These are phyloP conservation scores for Adansonia grandidieri DNA, from an alignment of 441 rosid species.

Conservation along the genomic window DNA sequence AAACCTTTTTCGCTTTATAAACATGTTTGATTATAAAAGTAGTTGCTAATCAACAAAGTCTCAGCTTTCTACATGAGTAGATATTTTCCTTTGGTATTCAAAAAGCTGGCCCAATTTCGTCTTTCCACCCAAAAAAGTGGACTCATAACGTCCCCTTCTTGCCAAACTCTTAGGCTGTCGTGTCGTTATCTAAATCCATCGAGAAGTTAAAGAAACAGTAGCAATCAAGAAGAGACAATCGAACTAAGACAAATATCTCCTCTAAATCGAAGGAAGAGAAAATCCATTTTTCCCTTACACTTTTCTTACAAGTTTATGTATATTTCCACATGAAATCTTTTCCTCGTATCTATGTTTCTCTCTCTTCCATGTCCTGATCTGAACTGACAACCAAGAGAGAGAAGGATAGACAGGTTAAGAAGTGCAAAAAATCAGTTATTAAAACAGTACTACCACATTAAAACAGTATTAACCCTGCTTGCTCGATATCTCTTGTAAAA, in stretches of 20 bases:
- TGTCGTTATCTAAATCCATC: not conserved
- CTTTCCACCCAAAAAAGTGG: not conserved
- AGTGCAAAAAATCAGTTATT: conserved; percentile 18
- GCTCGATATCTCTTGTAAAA: conserved; percentile 1
- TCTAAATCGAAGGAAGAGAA: not conserved
- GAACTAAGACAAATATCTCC: not conserved
- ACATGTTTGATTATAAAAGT: not conserved
- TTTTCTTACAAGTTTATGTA: not conserved
- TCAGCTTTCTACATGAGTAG: not conserved
- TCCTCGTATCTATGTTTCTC: conserved; percentile 18
- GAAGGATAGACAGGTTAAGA: conserved; percentile 10
- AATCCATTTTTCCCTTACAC: no score
- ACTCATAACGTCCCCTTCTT: not conserved
- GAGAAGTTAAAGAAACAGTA: conserved; percentile 6
- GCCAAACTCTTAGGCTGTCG: conserved; percentile 5
- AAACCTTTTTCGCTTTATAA: not conserved
- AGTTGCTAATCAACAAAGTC: not conserved
- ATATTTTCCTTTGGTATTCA: not conserved
- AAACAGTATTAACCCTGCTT: not conserved
- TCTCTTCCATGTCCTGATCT: conserved; percentile 25
- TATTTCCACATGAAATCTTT: not conserved
- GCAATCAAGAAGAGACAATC: conserved; percentile 7
- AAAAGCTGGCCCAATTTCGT: conserved; percentile 29
- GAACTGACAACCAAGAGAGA: conserved; percentile 32
- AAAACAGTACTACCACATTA: not conserved